Percentiles rank a stretch among this genome's conserved stretches.
phyloP scores from a whole-genome alignment of 2,329 filamentous ascomycete species.

The Graphiopsis chlorocephala region DNA sequence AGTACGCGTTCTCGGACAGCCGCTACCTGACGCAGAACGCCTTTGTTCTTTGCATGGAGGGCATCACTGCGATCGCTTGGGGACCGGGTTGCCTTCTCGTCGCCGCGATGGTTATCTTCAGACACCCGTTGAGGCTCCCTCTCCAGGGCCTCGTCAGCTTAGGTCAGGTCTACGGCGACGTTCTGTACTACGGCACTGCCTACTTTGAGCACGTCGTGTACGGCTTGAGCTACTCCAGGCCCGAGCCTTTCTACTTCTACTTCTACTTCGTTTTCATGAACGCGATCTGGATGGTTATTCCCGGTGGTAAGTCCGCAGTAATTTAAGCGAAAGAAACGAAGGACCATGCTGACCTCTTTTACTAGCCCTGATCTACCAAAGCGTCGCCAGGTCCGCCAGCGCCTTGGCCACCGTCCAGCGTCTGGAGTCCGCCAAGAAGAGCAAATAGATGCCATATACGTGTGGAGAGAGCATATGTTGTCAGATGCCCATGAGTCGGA shows the following conservation, averaged over 20 bases:
- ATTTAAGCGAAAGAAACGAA: neutral
- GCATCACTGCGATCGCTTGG: conserved; percentile 72
- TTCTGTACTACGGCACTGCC: conserved; percentile 63
- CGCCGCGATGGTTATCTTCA: conserved; percentile 52
- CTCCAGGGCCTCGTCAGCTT: conserved; percentile 60
- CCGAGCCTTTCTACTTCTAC: conserved; percentile 65
- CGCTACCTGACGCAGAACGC: conserved; percentile 78
- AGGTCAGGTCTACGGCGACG: conserved; percentile 63
- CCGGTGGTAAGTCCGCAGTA: conserved; percentile 46
- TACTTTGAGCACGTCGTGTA: conserved; percentile 58
- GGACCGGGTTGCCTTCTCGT: conserved; percentile 60
- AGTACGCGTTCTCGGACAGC: conserved; percentile 84
- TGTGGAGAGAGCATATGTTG: neutral
- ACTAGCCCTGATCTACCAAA: conserved; percentile 31
- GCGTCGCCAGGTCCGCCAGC: conserved; percentile 22
- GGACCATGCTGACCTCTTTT: conserved; percentile 15
- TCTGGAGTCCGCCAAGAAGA: conserved; percentile 27
- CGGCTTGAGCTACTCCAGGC: conserved; percentile 56
- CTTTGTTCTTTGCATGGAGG: conserved; percentile 85
- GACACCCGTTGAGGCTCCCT: conserved; percentile 57
- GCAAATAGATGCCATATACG: conserved; percentile 3
- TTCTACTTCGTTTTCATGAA: conserved; percentile 66
- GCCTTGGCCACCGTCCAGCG: conserved; percentile 25
- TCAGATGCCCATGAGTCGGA: neutral
- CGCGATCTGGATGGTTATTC: conserved; percentile 64